Percentiles rank a stretch among this genome's conserved stretches.
Evolutionary conservation across 345 rosid species (phyloP).

Genomic region (Anacardium occidentale): DNA sequence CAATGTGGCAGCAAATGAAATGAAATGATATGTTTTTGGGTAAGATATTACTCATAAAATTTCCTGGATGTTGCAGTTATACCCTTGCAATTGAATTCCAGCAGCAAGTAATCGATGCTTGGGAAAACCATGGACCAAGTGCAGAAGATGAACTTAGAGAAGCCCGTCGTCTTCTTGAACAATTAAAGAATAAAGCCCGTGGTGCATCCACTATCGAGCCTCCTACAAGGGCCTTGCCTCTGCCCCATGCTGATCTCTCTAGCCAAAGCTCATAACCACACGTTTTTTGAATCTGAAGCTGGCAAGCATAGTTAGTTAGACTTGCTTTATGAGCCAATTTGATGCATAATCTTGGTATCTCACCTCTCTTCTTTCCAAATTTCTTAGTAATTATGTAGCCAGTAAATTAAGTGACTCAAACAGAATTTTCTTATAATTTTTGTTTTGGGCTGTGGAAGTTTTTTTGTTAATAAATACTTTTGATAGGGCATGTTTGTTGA

Average conservation of each 20-base stretch:
- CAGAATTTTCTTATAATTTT: background rate
- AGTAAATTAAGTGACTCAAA: slow-evolving; percentile 6
- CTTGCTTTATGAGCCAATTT: slow-evolving; percentile 8
- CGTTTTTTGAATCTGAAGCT: slow-evolving; percentile 21
- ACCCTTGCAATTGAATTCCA: slow-evolving; percentile 78
- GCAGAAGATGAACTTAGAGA: slow-evolving; percentile 66
- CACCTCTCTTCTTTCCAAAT: background rate
- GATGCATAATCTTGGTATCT: background rate
- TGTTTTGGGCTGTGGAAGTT: background rate
- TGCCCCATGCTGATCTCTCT: slow-evolving; percentile 34
- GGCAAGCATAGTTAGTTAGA: slow-evolving; percentile 10
- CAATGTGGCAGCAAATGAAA: background rate
- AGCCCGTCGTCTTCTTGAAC: slow-evolving; percentile 52
- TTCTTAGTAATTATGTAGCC: background rate
- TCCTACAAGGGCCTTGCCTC: slow-evolving; percentile 42
- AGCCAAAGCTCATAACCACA: slow-evolving; percentile 18
- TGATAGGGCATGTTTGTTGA: background rate
- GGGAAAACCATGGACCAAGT: slow-evolving; percentile 77
- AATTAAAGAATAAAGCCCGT: slow-evolving; percentile 57
- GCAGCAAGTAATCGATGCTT: slow-evolving; percentile 66
- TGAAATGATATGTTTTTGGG: background rate
- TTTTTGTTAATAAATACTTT: background rate
- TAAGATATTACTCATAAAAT: background rate
- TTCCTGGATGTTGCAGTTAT: slow-evolving; percentile 53
- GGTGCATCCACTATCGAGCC: slow-evolving; percentile 37